Evolutionary conservation across 768 basidiomycete genomes (phyloP).

Genomic region (Boletus sp.): DNA sequence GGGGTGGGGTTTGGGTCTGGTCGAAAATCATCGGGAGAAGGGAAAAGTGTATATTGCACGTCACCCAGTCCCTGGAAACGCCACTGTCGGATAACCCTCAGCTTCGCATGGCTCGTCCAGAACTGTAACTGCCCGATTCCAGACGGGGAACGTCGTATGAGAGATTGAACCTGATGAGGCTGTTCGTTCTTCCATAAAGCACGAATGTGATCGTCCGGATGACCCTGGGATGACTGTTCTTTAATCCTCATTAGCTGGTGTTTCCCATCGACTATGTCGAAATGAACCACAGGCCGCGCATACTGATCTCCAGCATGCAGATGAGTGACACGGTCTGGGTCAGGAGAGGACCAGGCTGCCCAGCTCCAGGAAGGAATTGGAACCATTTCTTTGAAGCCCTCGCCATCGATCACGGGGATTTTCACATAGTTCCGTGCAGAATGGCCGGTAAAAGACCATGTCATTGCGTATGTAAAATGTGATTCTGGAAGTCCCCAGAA

Average conservation of each 20-base stretch:
- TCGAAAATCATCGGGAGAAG: not conserved
- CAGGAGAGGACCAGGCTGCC: constrained; percentile 5
- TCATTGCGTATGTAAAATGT: constrained; percentile 9
- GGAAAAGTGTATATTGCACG: not conserved
- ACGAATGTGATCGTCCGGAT: not conserved
- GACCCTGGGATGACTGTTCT: not conserved
- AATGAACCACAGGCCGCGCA: constrained; percentile 1
- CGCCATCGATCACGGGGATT: constrained; percentile 1
- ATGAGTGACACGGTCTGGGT: not conserved
- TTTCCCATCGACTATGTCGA: constrained; percentile 5
- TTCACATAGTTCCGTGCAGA: not conserved
- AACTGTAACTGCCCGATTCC: constrained; percentile 10
- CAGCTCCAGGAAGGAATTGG: constrained; percentile 21
- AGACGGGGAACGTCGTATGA: not conserved
- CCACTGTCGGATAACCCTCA: not conserved
- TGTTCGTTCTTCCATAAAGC: not conserved
- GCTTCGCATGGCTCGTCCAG: constrained; percentile 13
- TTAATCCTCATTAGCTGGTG: not conserved
- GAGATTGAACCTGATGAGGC: not conserved
- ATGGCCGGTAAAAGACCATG: constrained; percentile 2
- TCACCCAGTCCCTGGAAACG: not conserved
- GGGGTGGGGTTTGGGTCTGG: too few relatives aligned
- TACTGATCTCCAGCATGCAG: not conserved
- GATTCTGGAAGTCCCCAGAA: constrained; percentile 17
- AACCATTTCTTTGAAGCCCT: constrained; percentile 4